Conservation (phyloP, 1,284 basidiomycete genomes). For the Porogramme epimiltina region DNA sequence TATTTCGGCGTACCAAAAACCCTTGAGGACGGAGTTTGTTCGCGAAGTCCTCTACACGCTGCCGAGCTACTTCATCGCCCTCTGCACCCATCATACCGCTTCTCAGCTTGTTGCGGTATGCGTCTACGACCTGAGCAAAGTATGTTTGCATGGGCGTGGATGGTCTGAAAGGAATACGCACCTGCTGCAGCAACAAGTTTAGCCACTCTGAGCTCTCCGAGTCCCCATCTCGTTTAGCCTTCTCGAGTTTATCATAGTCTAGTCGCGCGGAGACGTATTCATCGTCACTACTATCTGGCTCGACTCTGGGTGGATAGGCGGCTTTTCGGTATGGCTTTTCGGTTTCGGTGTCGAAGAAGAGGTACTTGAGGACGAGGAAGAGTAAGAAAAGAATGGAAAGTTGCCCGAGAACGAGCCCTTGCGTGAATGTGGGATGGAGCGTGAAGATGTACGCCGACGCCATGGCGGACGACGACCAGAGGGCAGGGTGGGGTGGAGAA, state of each 20-base stretch:
- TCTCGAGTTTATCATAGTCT: conserved; percentile 5
- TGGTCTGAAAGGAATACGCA: conserved; percentile 28
- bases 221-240: conserved; percentile 8
- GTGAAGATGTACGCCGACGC: conserved; percentile 66
- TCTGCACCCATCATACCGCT: conserved; percentile 60
- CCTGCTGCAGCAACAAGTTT: conserved; percentile 70
- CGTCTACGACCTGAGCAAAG: conserved; percentile 58
- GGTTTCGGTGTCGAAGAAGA: conserved; percentile 72
- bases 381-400: conserved; percentile 74
- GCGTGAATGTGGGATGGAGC: conserved; percentile 81
- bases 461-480: conserved; percentile 38
- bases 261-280: conserved; percentile 3
- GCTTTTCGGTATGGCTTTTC: conserved; percentile 53
- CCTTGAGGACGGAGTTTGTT: conserved; percentile 69
- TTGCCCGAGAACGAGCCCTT: conserved; percentile 80
- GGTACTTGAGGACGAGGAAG: conserved; percentile 73
- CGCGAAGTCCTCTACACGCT: conserved; percentile 68
- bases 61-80: conserved; percentile 73
- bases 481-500: neutral
- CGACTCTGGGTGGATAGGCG: conserved; percentile 58
- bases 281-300: conserved; percentile 28
- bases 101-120: conserved; percentile 73
- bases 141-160: neutral
- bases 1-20: conserved; percentile 55
- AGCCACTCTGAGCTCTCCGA: conserved; percentile 79